Conservation (phyloP, 179 eudicot genomes). For the Drosera spatulata region DNA sequence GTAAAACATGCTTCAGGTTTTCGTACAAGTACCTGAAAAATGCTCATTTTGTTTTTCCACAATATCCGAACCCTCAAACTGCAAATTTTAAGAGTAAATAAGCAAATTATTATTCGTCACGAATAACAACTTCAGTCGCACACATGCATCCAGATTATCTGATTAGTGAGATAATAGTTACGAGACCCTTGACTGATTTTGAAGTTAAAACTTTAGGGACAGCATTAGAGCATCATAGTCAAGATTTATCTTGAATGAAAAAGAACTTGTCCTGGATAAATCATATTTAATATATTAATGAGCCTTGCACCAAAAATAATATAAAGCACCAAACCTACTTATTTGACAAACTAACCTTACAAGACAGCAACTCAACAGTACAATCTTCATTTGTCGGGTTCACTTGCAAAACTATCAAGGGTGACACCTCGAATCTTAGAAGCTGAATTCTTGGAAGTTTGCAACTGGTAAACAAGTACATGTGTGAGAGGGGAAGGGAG, state of each 20-base stretch:
- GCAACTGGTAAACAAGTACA: slow-evolving; percentile 40
- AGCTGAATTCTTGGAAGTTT: slow-evolving; percentile 53
- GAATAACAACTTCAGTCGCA: neutral
- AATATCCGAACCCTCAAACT: slow-evolving; percentile 86
- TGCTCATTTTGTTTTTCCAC: slow-evolving; percentile 58
- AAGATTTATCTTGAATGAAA: too few relatives aligned
- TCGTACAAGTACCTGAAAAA: slow-evolving; percentile 48
- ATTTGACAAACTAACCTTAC: slow-evolving; percentile 47
- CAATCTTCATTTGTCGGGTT: slow-evolving; percentile 61
- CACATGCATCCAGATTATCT: neutral
- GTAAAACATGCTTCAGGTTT: neutral
- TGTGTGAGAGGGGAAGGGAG: slow-evolving; percentile 2
- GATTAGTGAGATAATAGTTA: too few relatives aligned
- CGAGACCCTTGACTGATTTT: neutral
- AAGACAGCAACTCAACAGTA: slow-evolving; percentile 68
- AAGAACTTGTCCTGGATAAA: too few relatives aligned
- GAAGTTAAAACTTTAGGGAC: neutral
- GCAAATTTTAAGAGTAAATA: slow-evolving; percentile 20
- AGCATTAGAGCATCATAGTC: neutral
- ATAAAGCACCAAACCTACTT: too few relatives aligned
- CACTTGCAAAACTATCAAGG: slow-evolving; percentile 67
- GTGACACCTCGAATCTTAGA: slow-evolving; percentile 76
- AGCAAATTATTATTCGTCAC: neutral
- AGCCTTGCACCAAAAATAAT: too few relatives aligned
- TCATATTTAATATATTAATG: too few relatives aligned